Evolutionary conservation across 768 basidiomycete genomes (phyloP).

Genomic region (Mycena galopus): DNA sequence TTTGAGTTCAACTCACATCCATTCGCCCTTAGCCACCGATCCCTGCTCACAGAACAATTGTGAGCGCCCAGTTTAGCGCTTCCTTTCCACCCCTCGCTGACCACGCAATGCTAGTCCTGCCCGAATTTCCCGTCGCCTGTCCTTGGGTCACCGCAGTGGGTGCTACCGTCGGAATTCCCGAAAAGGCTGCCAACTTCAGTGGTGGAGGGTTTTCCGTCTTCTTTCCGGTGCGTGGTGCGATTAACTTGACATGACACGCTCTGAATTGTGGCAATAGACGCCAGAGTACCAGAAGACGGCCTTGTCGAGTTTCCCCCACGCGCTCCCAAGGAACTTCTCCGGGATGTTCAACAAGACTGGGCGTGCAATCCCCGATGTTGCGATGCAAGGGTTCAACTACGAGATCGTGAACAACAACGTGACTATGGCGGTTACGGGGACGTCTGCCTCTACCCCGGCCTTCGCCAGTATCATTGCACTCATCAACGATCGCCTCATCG

Average conservation of each 20-base stretch:
- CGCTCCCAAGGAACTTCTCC: conserved; percentile 22
- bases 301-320: conserved; percentile 44
- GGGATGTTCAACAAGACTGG: conserved; percentile 28
- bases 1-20: conserved; percentile 20
- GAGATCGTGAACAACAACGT: conserved; percentile 2
- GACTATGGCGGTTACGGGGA: conserved; percentile 48
- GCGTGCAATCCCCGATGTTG: conserved; percentile 38
- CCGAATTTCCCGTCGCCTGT: conserved; percentile 37
- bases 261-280: conserved; percentile 16
- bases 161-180: conserved; percentile 19
- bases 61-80: conserved; percentile 23
- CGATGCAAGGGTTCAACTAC: conserved; percentile 26
- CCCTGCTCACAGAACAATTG: conserved; percentile 24
- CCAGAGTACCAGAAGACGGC: conserved; percentile 49
- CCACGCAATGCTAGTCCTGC: conserved; percentile 45
- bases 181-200: conserved; percentile 21
- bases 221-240: conserved; percentile 39
- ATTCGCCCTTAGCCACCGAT: conserved; percentile 24
- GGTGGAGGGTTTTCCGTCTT: conserved; percentile 57
- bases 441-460: conserved; percentile 57
- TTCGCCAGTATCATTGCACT: conserved; percentile 59
- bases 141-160: conserved; percentile 29
- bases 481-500: conserved; percentile 56
- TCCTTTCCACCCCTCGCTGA: conserved; percentile 22
- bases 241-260: conserved; percentile 1